Base-by-base conservation (phyloP, 2,329 filamentous ascomycete genomes). In the Aspergillus latus region DNA sequence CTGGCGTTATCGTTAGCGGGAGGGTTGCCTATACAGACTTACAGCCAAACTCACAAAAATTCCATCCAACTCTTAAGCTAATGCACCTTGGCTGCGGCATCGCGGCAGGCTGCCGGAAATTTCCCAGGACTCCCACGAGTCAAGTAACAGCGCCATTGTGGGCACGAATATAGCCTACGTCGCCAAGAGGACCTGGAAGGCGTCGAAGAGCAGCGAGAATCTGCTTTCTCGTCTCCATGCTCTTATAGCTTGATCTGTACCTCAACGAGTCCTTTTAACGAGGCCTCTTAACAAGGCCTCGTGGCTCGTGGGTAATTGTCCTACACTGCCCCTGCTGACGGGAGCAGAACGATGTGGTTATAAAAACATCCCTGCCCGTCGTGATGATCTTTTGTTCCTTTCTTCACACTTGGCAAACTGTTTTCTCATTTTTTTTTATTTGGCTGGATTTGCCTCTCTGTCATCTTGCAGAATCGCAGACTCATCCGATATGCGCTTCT, bases 401-500 rank as follows among this genome's bases (percentile, higher is more conserved):
- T 40, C n/a, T 54, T 26, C 46, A 42, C n/a, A n/a, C 2, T 40
- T 8, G 5, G 46, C n/a, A 11, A 37, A 21, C 21, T 21, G 10
- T 28, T 39, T 39, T 21, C 26, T 11, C 13, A 28, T 21, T 16
- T 9, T 21, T 16, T 21, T 21, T 21, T 21, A 21, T 21, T 3
- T 21, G 21, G 21, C 21, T 21, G 21, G 21, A 21, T 21, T 21
- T 21, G 21, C 2, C 21, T 21, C 21, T 21, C 21, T 21, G 21
- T 21, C 21, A 21, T 21, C 21, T 21, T 21, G 21, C 21, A 21
- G 21, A 21, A 21, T 21, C 21, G 21, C 21, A 21, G 21, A 21
- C 21, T 21, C 21, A 21, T 21, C 3, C 36, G n/a, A 40, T n/a
- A 55, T 55, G 52, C 52, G 52, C 45, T 45, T 55, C 45, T 52